These are phyloP conservation scores for Penicillium waksmanii DNA, from an alignment of 495 filamentous ascomycete species.

Conservation along the genomic window DNA sequence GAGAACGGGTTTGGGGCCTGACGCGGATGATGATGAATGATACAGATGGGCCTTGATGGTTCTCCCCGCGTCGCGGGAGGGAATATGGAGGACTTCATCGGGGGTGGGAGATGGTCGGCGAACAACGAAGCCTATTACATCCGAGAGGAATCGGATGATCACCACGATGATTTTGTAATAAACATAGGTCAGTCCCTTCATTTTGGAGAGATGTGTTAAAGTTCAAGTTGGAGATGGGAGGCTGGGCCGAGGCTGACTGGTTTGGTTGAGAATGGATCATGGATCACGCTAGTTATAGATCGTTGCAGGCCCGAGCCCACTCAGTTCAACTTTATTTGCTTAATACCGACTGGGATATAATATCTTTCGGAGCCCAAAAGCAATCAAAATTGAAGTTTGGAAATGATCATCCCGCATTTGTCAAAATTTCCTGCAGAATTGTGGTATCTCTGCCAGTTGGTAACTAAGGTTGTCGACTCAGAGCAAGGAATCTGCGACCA, in stretches of 20 bases:
- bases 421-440: no score
- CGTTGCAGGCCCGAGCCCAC: not conserved
- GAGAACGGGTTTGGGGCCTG: conserved; percentile 41
- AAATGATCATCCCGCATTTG: no score
- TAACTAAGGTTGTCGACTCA: no score
- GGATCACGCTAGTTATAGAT: conserved; percentile 8
- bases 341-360: not conserved
- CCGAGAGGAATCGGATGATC: not conserved
- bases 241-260: conserved; percentile 2
- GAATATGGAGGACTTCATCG: conserved; percentile 42
- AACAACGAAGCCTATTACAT: conserved; percentile 1
- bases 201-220: not conserved
- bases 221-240: not conserved
- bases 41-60: conserved; percentile 53
- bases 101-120: conserved; percentile 19
- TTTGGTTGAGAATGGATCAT: not conserved
- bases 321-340: not conserved
- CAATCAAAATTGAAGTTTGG: no score
- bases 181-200: not conserved
- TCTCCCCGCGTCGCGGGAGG: conserved; percentile 45
- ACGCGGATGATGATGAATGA: conserved; percentile 23
- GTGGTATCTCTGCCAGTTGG: no score
- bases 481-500: no score
- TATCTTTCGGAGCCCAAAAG: no score
- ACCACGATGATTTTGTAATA: conserved; percentile 3